These are phyloP conservation scores for Thymus mandschuricus DNA, from an alignment of 257 asterid species.

Conservation along the genomic window DNA sequence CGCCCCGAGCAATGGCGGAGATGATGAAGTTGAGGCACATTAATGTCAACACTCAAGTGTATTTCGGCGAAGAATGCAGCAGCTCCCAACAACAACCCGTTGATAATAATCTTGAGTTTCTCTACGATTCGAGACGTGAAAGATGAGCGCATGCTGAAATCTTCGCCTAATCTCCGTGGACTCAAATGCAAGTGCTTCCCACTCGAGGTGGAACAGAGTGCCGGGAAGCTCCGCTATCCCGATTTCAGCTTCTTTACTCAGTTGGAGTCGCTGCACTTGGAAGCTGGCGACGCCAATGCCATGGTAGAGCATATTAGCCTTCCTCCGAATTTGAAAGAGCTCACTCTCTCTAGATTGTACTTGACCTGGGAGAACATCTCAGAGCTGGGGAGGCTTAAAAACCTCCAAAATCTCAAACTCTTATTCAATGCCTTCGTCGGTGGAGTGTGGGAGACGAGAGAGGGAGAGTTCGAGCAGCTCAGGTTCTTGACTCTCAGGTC, in stretches of 20 bases:
- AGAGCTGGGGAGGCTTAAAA: slow-evolving; percentile 3
- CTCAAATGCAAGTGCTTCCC: slow-evolving; percentile 19
- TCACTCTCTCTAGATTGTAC: neutral
- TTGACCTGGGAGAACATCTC: slow-evolving; percentile 22
- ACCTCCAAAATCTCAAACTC: slow-evolving; percentile 13
- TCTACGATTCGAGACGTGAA: neutral
- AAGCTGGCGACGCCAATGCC: too few relatives aligned
- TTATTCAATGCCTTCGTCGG: neutral
- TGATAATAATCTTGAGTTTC: slow-evolving; percentile 11
- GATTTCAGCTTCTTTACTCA: slow-evolving; percentile 10
- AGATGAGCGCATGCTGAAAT: too few relatives aligned
- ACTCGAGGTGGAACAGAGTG: neutral
- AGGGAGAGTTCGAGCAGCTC: slow-evolving; percentile 1
- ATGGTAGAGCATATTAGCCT: neutral
- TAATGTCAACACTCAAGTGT: neutral
- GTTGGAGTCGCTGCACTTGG: slow-evolving; percentile 15
- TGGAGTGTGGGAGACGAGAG: neutral
- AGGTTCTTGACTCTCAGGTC: neutral
- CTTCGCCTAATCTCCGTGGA: slow-evolving; percentile 10
- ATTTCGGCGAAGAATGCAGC: neutral
- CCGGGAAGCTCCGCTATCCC: too few relatives aligned
- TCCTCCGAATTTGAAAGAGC: slow-evolving; percentile 9
- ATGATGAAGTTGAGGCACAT: slow-evolving; percentile 19
- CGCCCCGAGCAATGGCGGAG: neutral
- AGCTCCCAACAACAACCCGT: neutral